A percentile compares a stretch with the other conserved stretches of the same genome.
Conservation (phyloP, 202 grass and related monocot genomes). For the Brachypodium distachyon region DNA sequence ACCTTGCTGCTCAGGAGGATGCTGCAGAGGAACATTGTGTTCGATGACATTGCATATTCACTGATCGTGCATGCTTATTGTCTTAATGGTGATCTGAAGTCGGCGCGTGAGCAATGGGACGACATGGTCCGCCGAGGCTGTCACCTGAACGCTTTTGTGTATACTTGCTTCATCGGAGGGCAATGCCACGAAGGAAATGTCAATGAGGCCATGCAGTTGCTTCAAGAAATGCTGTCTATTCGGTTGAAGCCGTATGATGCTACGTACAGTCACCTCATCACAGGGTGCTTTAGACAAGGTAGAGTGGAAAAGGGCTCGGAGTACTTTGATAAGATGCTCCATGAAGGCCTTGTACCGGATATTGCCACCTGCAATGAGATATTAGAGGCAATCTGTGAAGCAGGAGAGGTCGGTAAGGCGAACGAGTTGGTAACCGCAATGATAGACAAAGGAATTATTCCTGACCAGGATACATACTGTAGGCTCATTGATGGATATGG, state of each 20-base stretch:
- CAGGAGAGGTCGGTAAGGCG: constrained; percentile 45
- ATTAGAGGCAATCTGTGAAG: constrained; percentile 26
- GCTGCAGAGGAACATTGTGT: constrained; percentile 73
- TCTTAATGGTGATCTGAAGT: constrained; percentile 30
- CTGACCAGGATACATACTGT: constrained; percentile 43
- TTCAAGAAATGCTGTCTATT: constrained; percentile 57
- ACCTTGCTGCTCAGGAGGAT: constrained; percentile 65
- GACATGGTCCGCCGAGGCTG: constrained; percentile 53
- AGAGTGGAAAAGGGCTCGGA: constrained; percentile 25
- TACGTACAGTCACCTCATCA: constrained; percentile 58
- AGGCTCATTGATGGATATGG: constrained; percentile 50
- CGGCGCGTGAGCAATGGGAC: constrained; percentile 23
- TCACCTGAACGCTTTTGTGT: constrained; percentile 58
- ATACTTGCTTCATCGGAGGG: constrained; percentile 55
- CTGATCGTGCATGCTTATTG: constrained; percentile 49
- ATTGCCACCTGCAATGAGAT: constrained; percentile 36
- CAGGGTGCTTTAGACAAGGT: constrained; percentile 39
- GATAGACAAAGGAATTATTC: constrained; percentile 51
- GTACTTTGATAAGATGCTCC: constrained; percentile 57
- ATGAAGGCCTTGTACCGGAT: constrained; percentile 44
- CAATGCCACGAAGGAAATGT: constrained; percentile 21
- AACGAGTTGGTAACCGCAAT: constrained; percentile 42
- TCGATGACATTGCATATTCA: constrained; percentile 53
- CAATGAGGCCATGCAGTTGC: constrained; percentile 25
- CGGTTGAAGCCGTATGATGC: constrained; percentile 64